Percentiles rank a stretch among this genome's conserved stretches.
These are phyloP conservation scores for Kodamaea neixiangensis DNA, from an alignment of 805 yeast species.

Conservation along the genomic window DNA sequence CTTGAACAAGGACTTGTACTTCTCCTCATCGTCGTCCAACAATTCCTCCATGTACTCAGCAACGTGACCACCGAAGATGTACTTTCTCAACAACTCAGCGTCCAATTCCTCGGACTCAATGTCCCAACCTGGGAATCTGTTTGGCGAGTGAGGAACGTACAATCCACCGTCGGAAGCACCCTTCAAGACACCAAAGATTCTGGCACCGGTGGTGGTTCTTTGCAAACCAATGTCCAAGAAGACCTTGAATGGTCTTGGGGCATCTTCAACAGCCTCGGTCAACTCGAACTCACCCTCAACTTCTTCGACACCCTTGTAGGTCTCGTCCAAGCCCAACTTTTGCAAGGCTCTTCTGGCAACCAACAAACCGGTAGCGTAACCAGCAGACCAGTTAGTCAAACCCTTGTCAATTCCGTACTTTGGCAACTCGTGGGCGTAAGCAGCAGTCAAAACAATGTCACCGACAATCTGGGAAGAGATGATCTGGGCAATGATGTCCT, in stretches of 20 bases:
- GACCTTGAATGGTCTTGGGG: constrained; percentile 99
- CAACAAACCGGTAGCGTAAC: constrained; percentile 97
- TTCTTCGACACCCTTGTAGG: constrained; percentile 98
- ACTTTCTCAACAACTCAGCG: constrained; percentile 95
- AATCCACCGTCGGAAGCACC: constrained; percentile 99
- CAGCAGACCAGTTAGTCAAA: constrained; percentile 99
- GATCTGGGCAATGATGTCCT: constrained; percentile 97
- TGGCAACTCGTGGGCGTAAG: constrained; percentile 99
- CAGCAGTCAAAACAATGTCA: constrained; percentile 94
- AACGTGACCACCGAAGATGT: constrained; percentile 99
- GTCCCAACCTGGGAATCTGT: constrained; percentile 99
- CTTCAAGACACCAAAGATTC: constrained; percentile 98
- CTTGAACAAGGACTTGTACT: constrained; percentile 94
- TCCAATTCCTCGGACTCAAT: constrained; percentile 98
- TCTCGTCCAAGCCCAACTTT: constrained; percentile 97
- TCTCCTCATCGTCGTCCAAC: constrained; percentile 99
- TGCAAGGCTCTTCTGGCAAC: constrained; percentile 98
- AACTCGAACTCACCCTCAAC: constrained; percentile 98
- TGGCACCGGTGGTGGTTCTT: constrained; percentile 99
- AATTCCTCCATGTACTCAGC: constrained; percentile 99
- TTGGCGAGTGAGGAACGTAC: constrained; percentile 98
- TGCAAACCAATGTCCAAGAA: constrained; percentile 98
- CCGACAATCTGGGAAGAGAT: constrained; percentile 96
- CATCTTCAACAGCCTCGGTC: constrained; percentile 99
- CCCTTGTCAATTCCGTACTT: constrained; percentile 96